Base-by-base conservation (phyloP, 2,329 filamentous ascomycete genomes). In the Madurella mycetomatis region DNA sequence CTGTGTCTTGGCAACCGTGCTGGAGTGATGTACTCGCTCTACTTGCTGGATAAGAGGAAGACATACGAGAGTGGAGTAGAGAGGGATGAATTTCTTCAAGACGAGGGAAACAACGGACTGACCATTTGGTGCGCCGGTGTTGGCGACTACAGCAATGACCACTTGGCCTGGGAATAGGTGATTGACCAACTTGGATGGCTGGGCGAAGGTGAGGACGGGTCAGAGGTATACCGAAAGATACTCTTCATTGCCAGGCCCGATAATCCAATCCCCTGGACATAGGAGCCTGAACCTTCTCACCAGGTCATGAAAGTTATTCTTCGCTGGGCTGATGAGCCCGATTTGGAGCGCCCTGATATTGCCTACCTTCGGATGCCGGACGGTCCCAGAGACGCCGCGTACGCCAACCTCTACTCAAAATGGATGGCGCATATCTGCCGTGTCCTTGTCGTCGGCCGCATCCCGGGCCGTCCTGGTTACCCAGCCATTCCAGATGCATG, bases 321-420 rank as follows among this genome's bases (percentile, higher is more conserved):
- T 11, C 34, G 53, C n/a, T 62, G 56, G 61, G n/a, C 45, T 12
- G 16, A 55, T 2, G 41, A 11, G 19, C 16, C 19, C 5, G 16
- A 25, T 18, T 42, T 60, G 52, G 37, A 55, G 32, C 62, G 63
- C 4, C 60, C 54, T 4, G 63, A 65, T 30, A 47, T 64, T 30
- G 63, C 63, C 16, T 65, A 64, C 41, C 39, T 65, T 8, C 59
- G 63, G 12, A 51, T 65, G 37, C 61, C 63, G 16, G 30, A 41
- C 9, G 48, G 58, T 12, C 32, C 41, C 31, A 44, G 13, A 12
- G 48, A 43, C 13, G 15, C 34, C 9, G 13, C 32, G 5, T 58
- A 51, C 47, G 47, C 45, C 11, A 65, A 63, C 52, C 31, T 53
- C 12, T 59, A 51, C 16, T 53, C 34, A 5, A 45, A 47, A 4